Base-by-base conservation (phyloP, 495 filamentous ascomycete genomes). In the Tuber brumale region DNA sequence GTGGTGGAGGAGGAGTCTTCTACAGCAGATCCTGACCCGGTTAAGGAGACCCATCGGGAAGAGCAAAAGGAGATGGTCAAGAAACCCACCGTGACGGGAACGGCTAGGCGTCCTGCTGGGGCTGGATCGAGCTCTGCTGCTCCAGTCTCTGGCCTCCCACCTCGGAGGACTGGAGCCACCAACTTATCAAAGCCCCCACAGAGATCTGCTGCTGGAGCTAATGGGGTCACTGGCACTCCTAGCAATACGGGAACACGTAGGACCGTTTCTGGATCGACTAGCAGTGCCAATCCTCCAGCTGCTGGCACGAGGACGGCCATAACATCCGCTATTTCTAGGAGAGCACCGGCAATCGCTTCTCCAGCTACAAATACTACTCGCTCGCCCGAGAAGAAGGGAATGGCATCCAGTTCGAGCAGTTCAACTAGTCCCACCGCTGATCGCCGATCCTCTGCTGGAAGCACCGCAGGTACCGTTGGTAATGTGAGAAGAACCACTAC, bases 41-140 rank as follows among this genome's bases (percentile, higher is more conserved):
- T 80, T 43, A 80, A 80, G 48, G 78, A 80, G 27, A 80, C 78
- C 27, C 78, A 80, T 31, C 78, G 78, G n/a, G 76, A 76, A 61
- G 80, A 80, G 66, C 39, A 73, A 27, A 77, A 77, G 51, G 72
- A 77, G 72, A 75, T 70, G n/a, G 74, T 74, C 12, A 79, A 81
- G 48, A 82, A 78, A 31, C 75, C 77, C 41, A 51, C 70, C 69
- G 71, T 82, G 41, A 74, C 79, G n/a, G 76, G 75, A 19, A 75
- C 70, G 48, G 77, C 81, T 16, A 82, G 76, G 70, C 81, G 81
- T 46, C 74, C 74, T 41, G 70, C 79, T 14, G 71, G 66, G 43
- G 39, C 79, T 71, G 44, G 35, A 35, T 70, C 80, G 46, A 45
- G 77, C 46, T 19, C 73, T 27, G 76, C 80, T 57, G 74, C 69